Evolutionary conservation across 1,284 basidiomycete species (phyloP).

Genomic region (Austroboletus niveus): DNA sequence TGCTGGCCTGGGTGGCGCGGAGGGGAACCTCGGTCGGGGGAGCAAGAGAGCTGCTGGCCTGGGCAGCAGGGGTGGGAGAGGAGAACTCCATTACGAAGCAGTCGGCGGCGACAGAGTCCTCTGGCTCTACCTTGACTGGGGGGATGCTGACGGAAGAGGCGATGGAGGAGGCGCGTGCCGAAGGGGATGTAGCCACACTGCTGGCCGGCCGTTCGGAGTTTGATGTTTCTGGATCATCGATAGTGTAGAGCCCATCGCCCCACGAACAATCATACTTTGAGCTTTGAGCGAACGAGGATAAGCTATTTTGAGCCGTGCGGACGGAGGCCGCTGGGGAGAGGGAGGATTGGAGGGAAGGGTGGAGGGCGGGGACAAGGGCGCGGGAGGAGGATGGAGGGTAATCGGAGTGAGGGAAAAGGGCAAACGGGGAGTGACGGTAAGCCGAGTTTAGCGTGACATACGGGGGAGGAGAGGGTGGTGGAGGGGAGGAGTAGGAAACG

Average conservation of each 20-base stretch:
- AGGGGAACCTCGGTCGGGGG: constrained; percentile 67
- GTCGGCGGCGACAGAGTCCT: constrained; percentile 27
- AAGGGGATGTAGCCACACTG: constrained; percentile 35
- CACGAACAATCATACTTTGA: constrained; percentile 28
- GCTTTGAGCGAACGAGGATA: constrained; percentile 13
- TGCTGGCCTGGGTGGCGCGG: constrained; percentile 66
- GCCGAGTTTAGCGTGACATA: constrained; percentile 19
- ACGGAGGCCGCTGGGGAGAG: neutral
- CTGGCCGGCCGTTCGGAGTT: constrained; percentile 36
- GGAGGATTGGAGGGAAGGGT: constrained; percentile 19
- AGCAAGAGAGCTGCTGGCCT: constrained; percentile 39
- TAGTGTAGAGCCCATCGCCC: constrained; percentile 33
- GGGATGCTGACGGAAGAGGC: constrained; percentile 26
- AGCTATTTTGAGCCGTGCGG: constrained; percentile 8
- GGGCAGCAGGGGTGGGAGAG: constrained; percentile 27
- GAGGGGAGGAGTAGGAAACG: constrained; percentile 20
- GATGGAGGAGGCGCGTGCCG: constrained; percentile 35
- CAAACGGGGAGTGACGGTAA: constrained; percentile 27
- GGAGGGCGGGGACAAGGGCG: constrained; percentile 13
- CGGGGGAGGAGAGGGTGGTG: constrained; percentile 27
- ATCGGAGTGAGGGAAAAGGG: constrained; percentile 22
- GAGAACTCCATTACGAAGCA: constrained; percentile 39
- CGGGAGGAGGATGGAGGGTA: constrained; percentile 23
- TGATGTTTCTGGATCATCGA: constrained; percentile 34
- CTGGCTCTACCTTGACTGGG: constrained; percentile 33